phyloP scores from a whole-genome alignment of 352 stramenopile genomes.

The Globisporangium splendens region DNA sequence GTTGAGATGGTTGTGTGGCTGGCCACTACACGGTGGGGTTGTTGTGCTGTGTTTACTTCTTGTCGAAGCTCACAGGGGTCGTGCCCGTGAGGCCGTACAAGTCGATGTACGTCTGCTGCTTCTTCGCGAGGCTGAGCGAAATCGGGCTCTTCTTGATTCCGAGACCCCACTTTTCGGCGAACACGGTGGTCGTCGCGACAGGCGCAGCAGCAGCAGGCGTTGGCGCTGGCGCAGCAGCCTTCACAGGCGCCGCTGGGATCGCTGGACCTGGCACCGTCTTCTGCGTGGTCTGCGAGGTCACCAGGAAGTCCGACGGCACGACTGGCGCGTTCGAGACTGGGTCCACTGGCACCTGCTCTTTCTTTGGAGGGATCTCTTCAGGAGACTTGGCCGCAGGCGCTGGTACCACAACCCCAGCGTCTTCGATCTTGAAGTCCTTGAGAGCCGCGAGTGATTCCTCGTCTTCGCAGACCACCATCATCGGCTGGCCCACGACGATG shows the following conservation, averaged over 20 bases:
- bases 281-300: slow-evolving; percentile 58
- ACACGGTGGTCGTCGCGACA: slow-evolving; percentile 20
- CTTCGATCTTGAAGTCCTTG: slow-evolving; percentile 76
- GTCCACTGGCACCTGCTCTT: slow-evolving; percentile 60
- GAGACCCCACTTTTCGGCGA: slow-evolving; percentile 76
- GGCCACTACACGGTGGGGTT: too few relatives aligned
- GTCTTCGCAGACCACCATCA: slow-evolving; percentile 95
- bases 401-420: slow-evolving; percentile 21
- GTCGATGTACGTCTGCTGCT: slow-evolving; percentile 82
- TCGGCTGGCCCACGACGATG: slow-evolving; percentile 91
- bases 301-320: slow-evolving; percentile 54
- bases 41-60: slow-evolving; percentile 28
- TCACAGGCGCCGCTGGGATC: slow-evolving; percentile 30
- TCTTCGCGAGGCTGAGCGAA: slow-evolving; percentile 76
- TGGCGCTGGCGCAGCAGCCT: slow-evolving; percentile 22
- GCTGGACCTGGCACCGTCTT: slow-evolving; percentile 40
- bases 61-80: slow-evolving; percentile 47
- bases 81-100: slow-evolving; percentile 81
- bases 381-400: slow-evolving; percentile 36
- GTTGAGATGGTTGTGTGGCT: neutral
- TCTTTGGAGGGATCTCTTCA: slow-evolving; percentile 64
- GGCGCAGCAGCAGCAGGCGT: slow-evolving; percentile 20
- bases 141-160: slow-evolving; percentile 80
- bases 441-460: slow-evolving; percentile 61
- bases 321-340: slow-evolving; percentile 42